Base-by-base conservation (phyloP, 2,329 filamentous ascomycete species). In the Beauveria brongniartii region DNA sequence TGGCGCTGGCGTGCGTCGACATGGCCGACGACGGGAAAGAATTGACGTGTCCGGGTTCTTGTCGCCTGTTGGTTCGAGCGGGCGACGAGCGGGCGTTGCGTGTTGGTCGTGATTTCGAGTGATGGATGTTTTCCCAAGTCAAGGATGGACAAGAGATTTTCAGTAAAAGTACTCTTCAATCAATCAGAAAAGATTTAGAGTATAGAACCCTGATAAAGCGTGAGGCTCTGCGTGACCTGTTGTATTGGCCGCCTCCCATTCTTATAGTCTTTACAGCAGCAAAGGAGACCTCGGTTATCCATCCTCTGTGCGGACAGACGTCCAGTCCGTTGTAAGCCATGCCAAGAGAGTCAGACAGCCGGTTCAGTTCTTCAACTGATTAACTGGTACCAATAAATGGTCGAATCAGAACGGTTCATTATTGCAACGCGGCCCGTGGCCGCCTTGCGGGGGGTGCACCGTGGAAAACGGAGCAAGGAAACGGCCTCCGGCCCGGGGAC, bases 1-100 rank as follows among this genome's bases (percentile, higher is more conserved):
- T 69, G 12, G 59, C 44, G 34, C 52, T 55, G 43, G 18, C 7
- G 2, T 37, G 46, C 14, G 7, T 57, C n/a, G 59, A 20, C 59
- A 61, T 61, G 40, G 41, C 47, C 1, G 24, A 47, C 44, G 20
- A 24, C 24, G 24, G 24, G 44, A 5, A 5, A 34, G 30, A 34
- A 34, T 34, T 12, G 30, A 24, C 3, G 12, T 34, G 30, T 14
- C 12, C 14, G 12, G 30, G 30, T 34, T 34, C 30, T 34, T 34
- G 30, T 34, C 30, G 30, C 30, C 30, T 14, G 30, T 34, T 34
- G 30, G 12, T 14, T 12, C 4, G 30, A 34, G 30, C 30, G 12
- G 30, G 12, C 30, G 1, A 34, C 1, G 30, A 34, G 30, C 30
- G 30, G 30, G 30, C 30, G 30, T 14, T 14, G 30, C 12, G 30